Base-by-base conservation (phyloP, 2,329 filamentous ascomycete genomes). In the Xylariaceae sp. region DNA sequence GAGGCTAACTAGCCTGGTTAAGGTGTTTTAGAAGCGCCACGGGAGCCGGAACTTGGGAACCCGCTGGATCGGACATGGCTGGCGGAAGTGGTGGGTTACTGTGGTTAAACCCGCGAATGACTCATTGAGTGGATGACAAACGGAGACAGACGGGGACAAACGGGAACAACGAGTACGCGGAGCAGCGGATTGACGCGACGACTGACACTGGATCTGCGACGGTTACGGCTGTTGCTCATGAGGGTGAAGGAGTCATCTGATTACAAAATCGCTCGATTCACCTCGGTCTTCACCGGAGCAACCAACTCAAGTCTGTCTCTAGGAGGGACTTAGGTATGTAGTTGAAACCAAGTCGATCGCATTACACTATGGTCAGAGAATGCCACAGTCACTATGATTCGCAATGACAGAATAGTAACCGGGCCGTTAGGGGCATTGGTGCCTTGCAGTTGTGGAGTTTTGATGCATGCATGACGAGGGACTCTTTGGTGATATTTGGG, bases 391-490 rank as follows among this genome's bases (percentile, higher is more conserved):
- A n/a, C n/a, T 26, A 8, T 20, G 40, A 49, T 50, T 55, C 43
- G 37, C 29, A 47, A 39, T 50, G 32, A 55, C 24, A 52, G 53
- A 58, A 52, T 47, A 58, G 57, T 60, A 60, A 60, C 27, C 57
- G 57, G 57, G 23, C 57, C 57, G 57, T 58, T 60, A 46, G 50
- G 40, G 29, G 24, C 20, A 37, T 13, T 39, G 44, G 35, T 42
- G 47, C 52, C 48, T 55, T 52, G 39, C 23, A 24, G 33, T 24
- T 49, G 50, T 50, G 50, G 50, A 48, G 37, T 43, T 40, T 45
- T 53, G 32, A 27, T 43, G 36, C 46, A 50, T 42, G 32, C 18
- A 24, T 30, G 29, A 46, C 24, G 11, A 40, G 33, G 52, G n/a
- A n/a, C n/a, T n/a, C n/a, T n/a, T 36, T 26, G 29, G 24, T 50